Evolutionary conservation across 805 yeast species (phyloP).

Genomic region (Jamesozyma jinghongensis): DNA sequence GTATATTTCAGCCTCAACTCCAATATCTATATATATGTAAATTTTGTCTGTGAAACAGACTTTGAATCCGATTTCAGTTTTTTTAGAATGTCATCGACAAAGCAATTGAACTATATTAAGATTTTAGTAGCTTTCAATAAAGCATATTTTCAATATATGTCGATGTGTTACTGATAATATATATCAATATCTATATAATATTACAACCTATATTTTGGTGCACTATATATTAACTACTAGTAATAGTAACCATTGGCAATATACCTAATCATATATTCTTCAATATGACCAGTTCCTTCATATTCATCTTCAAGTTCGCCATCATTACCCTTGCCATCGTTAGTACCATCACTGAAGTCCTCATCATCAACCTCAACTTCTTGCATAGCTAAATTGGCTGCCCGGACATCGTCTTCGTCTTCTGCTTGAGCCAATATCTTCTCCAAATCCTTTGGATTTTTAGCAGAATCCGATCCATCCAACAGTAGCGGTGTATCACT

Average conservation of each 20-base stretch:
- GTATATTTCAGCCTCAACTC: too few species aligned
- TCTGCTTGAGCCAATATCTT: slow-evolving; percentile 82
- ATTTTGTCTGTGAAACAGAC: too few species aligned
- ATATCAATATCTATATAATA: too few species aligned
- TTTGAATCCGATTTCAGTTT: too few species aligned
- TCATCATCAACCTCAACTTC: slow-evolving; percentile 71
- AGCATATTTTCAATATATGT: too few species aligned
- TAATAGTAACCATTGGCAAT: slow-evolving; percentile 75
- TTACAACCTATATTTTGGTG: too few species aligned
- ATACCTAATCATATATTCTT: slow-evolving; percentile 90
- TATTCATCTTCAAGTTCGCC: slow-evolving; percentile 30
- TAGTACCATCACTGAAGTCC: slow-evolving; percentile 49
- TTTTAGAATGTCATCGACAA: too few species aligned
- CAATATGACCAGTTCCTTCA: slow-evolving; percentile 67
- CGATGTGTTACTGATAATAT: too few species aligned
- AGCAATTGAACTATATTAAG: too few species aligned
- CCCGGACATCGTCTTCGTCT: slow-evolving; percentile 83
- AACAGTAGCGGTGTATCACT: slow-evolving; percentile 33
- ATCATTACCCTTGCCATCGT: slow-evolving; percentile 1
- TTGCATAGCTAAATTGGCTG: slow-evolving; percentile 81
- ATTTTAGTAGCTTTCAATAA: too few species aligned
- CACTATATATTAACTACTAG: slow-evolving; percentile 3
- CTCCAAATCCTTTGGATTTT: slow-evolving; percentile 38
- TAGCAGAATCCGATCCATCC: slow-evolving; percentile 27
- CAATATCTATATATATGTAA: too few species aligned